Base-by-base conservation (phyloP, 768 basidiomycete species). In the Auricularia auricula-judae region DNA sequence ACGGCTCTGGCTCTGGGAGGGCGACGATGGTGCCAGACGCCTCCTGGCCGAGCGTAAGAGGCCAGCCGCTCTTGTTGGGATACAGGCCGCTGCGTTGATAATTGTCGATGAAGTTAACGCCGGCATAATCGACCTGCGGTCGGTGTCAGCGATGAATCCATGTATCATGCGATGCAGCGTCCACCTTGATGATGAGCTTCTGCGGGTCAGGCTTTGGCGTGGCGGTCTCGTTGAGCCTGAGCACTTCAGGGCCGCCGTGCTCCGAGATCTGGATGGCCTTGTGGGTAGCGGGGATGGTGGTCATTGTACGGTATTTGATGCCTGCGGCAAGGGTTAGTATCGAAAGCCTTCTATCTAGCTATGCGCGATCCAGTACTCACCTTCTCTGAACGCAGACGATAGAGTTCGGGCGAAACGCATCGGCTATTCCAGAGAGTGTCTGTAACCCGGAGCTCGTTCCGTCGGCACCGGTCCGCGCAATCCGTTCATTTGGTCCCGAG, bases 61-160 rank as follows among this genome's bases (percentile, higher is more conserved):
- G 90, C 68, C 87, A 82, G 11, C 75, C 68, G 23, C 68, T 35
- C 62, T 79, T 72, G 47, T 78, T 70, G 12, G 83, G 80, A 72
- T 92, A 93, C 16, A 91, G 67, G 0, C 91, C 91, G 67, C 79
- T 73, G 66, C 84, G 88, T 2, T 56, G 85, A 73, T 97, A 95
- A 54, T 84, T 86, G 72, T 91, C 89, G 71, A 89, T 92, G 72
- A 89, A 97, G 77, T 97, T 97, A 69, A 96, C 82, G 5, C 91
- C 91, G 8, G 81, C 76, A 68, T 86, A 93, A 68, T 91, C 84
- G 29, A 86, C 79, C 88, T 88, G 70, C 47, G 34, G n/a, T 42
- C 34, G 12, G 29, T 33, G 33, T 39, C 21, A 51, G n/a, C 3
- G 36, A 3, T 12, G 53, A n/a, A 29, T 62, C 7, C 36, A 53